Conservation (phyloP, 345 rosid species). For the Populus deltoides region DNA sequence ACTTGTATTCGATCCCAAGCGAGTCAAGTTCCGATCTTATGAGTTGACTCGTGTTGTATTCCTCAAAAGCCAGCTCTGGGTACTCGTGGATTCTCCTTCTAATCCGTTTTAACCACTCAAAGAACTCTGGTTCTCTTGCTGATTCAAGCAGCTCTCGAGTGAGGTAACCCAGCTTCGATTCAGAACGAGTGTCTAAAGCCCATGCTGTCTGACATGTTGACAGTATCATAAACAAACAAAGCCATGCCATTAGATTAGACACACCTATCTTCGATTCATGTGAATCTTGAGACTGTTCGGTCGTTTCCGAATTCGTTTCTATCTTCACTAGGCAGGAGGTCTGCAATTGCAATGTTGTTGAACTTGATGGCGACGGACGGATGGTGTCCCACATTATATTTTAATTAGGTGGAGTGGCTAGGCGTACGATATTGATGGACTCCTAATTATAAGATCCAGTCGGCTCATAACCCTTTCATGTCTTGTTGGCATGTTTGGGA, state of each 20-base stretch:
- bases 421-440: too few species aligned
- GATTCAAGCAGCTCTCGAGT: conserved; percentile 27
- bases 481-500: too few species aligned
- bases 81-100: conserved; percentile 48
- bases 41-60: conserved; percentile 38
- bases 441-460: too few species aligned
- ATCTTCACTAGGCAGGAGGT: too few species aligned
- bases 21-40: conserved; percentile 40
- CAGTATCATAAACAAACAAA: conserved; percentile 1
- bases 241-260: background rate
- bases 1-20: conserved; percentile 38
- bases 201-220: background rate
- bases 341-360: too few species aligned
- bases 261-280: too few species aligned
- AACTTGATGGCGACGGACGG: too few species aligned
- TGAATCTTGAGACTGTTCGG: too few species aligned
- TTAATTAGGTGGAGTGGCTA: too few species aligned
- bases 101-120: conserved; percentile 37
- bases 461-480: too few species aligned
- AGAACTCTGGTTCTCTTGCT: conserved; percentile 41
- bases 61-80: conserved; percentile 50
- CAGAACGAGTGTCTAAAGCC: background rate
- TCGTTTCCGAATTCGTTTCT: too few species aligned
- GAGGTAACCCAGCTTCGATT: conserved; percentile 15
- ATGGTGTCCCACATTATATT: too few species aligned